Evolutionary conservation across 129 eudicot genomes (phyloP), one percentile per base, ranked within the genome.

Genomic region (Flaveria trinervia): DNA sequence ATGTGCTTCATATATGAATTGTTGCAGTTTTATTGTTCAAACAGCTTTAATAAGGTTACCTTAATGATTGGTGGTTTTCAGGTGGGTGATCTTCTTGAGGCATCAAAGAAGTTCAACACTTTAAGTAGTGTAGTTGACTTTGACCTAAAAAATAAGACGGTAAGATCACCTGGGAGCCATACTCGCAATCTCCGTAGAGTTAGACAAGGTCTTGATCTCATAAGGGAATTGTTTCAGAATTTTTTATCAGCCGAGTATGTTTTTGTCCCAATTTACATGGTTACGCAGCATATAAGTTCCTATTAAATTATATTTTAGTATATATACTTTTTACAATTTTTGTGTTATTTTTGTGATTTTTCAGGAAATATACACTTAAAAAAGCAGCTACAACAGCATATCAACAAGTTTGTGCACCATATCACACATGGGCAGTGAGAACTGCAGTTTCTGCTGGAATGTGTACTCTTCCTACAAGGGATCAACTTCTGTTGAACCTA

Each of bases 391-490:
- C 97, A 78, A 81, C 86, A 18, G 93, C 97, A 11, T 89, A 94
- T 68, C 82, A 89, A 68, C 81, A 94, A 74, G 88, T 88, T 8
- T 94, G 99, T 77, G 96, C 97, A 16, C 96, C 98, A 9, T 94
- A 86, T 66, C 97, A 94, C 80, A 84, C 99, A 44, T 94, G 99
- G 99, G 94, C 99, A 15, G 92, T 94, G 26, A 86, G 97, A 84
- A 86, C 99, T 30, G 99, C 99, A 14, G 99, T 86, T 75, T 85
- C 89, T 73, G 97, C 99, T n/a, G 97, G 99, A 22, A 94, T 94
- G 99, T 89, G 88, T 77, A 89, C 97, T 23, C 90, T 94, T 65
- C 99, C 97, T 55, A 74, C 99, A 62, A 87, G 97, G 81, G 97
- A 89, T n/a, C 99, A 91, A 69, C 96, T 94, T 50, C 81, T 91